Evolutionary conservation across 148 eudicot species (phyloP).

Genomic region (Chenopodium suecicum): DNA sequence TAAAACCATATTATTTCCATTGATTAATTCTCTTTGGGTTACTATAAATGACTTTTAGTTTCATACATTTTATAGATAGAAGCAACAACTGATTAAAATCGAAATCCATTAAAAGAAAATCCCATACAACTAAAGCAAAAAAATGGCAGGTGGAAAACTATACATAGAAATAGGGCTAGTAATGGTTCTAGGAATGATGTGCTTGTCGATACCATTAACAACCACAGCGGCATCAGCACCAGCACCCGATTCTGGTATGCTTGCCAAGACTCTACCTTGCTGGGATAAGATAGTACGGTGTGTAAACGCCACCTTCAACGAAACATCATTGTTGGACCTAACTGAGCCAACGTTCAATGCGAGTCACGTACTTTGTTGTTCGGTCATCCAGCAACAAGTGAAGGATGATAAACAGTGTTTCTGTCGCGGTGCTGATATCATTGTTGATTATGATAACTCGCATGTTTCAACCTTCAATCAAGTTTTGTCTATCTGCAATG

Average conservation of each 20-base stretch:
- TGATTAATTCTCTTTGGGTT: not conserved
- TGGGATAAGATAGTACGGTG: not conserved
- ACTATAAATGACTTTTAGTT: not conserved
- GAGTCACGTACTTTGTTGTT: constrained; percentile 1
- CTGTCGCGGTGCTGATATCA: not conserved
- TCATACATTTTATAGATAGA: not conserved
- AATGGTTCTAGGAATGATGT: not conserved
- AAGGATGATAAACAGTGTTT: not conserved
- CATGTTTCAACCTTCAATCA: not conserved
- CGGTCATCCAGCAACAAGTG: not conserved
- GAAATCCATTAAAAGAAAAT: too few species aligned
- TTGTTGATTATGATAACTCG: not conserved
- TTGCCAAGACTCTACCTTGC: not conserved
- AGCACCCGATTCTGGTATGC: not conserved
- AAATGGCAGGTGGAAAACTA: not conserved
- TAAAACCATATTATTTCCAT: not conserved
- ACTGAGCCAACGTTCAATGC: not conserved
- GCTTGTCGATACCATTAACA: constrained; percentile 5
- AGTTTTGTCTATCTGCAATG: not conserved
- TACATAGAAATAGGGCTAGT: not conserved
- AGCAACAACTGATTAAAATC: not conserved
- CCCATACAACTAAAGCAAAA: too few species aligned
- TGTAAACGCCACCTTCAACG: not conserved
- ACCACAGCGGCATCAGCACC: not conserved
- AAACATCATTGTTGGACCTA: not conserved